Evolutionary conservation across 306 rosid species (phyloP).

Genomic region (Rosa persica): DNA sequence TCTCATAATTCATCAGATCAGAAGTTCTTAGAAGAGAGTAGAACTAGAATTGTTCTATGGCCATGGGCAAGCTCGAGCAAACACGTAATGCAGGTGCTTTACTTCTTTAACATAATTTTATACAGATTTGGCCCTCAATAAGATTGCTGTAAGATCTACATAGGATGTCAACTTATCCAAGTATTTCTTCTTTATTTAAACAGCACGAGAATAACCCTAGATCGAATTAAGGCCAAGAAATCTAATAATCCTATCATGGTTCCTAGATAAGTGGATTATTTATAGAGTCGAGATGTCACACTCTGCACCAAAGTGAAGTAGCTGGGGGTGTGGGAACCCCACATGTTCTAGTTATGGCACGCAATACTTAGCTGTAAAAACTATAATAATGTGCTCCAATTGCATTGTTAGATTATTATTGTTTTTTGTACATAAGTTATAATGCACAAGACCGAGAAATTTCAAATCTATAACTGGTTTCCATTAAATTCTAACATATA

Average conservation of each 20-base stretch:
- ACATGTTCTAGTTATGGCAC: slow-evolving; percentile 30
- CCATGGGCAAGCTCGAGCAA: neutral
- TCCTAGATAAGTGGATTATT: slow-evolving; percentile 10
- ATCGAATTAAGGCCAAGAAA: slow-evolving; percentile 1
- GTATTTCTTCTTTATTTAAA: neutral
- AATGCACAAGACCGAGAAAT: neutral
- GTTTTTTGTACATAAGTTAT: neutral
- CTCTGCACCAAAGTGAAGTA: slow-evolving; percentile 19
- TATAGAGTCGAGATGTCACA: slow-evolving; percentile 2
- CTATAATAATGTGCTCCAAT: slow-evolving; percentile 17
- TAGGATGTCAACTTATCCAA: neutral
- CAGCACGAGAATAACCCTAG: neutral
- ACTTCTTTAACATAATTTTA: neutral
- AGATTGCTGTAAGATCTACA: neutral
- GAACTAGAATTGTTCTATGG: slow-evolving; percentile 15
- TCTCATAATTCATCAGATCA: neutral
- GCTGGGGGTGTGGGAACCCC: slow-evolving; percentile 12
- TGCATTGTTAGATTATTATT: slow-evolving; percentile 3
- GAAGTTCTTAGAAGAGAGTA: slow-evolving; percentile 1
- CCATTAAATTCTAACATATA: neutral
- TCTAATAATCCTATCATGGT: neutral
- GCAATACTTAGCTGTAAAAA: slow-evolving; percentile 36
- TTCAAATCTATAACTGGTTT: neutral
- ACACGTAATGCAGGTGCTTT: slow-evolving; percentile 14
- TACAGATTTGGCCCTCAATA: neutral